phyloP scores from a whole-genome alignment of 129 eudicot genomes.

The Flaveria ramosissima region DNA sequence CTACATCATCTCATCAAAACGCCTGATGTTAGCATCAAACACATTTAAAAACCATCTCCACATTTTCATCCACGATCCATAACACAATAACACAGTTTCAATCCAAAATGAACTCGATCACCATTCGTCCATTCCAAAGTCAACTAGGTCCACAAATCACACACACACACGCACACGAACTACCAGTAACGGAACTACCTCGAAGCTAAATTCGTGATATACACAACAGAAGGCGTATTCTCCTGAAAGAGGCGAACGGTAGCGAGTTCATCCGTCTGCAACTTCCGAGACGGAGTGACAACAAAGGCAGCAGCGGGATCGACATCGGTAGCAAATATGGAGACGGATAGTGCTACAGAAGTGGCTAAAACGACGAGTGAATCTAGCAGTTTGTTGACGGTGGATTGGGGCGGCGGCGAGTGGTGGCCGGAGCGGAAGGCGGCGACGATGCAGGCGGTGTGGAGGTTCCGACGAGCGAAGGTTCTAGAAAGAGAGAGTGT shows the following conservation, averaged over 20 bases:
- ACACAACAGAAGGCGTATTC: conserved; percentile 97
- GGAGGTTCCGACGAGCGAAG: conserved; percentile 25
- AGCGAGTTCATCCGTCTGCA: conserved; percentile 93
- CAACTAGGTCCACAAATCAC: background rate
- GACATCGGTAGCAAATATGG: conserved; percentile 57
- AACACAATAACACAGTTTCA: background rate
- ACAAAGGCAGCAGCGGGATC: conserved; percentile 84
- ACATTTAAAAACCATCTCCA: background rate
- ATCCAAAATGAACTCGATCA: conserved; percentile 10
- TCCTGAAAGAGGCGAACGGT: conserved; percentile 92
- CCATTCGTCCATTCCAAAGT: background rate
- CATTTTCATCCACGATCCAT: conserved; percentile 13
- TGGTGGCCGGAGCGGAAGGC: conserved; percentile 25
- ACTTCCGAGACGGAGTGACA: conserved; percentile 61
- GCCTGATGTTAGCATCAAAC: background rate
- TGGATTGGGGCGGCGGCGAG: conserved; percentile 34
- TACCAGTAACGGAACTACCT: conserved; percentile 41
- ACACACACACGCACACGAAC: background rate
- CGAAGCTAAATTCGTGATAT: conserved; percentile 82
- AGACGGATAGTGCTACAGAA: conserved; percentile 67
- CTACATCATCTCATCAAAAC: conserved; percentile 6
- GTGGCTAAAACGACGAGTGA: conserved; percentile 53
- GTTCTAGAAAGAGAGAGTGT: conserved; percentile 10
- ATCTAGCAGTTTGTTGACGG: conserved; percentile 46
- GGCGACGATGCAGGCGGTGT: conserved; percentile 30